Evolutionary conservation across 352 stramenopile species (phyloP), one percentile per base, ranked within the genome.

Genomic region (Phytophthora megakarya): DNA sequence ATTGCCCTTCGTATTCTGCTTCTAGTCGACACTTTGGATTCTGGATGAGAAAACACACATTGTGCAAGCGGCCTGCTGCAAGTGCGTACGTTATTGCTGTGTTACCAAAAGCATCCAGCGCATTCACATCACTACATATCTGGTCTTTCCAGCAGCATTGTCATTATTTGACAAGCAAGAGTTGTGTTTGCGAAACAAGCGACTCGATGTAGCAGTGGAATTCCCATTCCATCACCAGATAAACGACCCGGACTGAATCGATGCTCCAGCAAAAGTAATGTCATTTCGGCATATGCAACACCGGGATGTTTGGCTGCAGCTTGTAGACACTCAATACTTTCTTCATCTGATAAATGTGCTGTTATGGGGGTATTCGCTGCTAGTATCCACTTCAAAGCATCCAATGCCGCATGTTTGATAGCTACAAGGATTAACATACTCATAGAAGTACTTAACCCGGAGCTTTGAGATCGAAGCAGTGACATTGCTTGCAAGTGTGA

Each of bases 1-100:
- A 61, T 32, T 90, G 83, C 3, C 83, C 83, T 75, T 92, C 83
- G 45, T 79, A 92, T 49, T 88, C 76, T 10, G 73, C 69, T 53
- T 90, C 73, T 2, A 87, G 33, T 46, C 80, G 68, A 49, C 55
- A 59, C 9, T 37, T 47, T 9, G 28, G 22, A n/a, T 50, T 55
- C 15, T 58, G 15, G 3, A 88, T 59, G 16, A 92, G 68, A 21
- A 76, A 81, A 10, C 68, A 83, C 1, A 61, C 75, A 5, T 71
- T 86, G 23, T 62, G 26, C 6, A 88, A 46, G 6, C 62, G 53
- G 0, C 78, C 76, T 0, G 40, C 35, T 3, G 62, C 72, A 11
- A 88, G 28, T 15, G 81, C 81, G 43, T 89, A 88, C 30, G 64
- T 67, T 1, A 85, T 37, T 1, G 79, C 73, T 12, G 81, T 77